These are phyloP conservation scores for Petunia hybrid DNA, from an alignment of 305 asterid species.

Conservation along the genomic window DNA sequence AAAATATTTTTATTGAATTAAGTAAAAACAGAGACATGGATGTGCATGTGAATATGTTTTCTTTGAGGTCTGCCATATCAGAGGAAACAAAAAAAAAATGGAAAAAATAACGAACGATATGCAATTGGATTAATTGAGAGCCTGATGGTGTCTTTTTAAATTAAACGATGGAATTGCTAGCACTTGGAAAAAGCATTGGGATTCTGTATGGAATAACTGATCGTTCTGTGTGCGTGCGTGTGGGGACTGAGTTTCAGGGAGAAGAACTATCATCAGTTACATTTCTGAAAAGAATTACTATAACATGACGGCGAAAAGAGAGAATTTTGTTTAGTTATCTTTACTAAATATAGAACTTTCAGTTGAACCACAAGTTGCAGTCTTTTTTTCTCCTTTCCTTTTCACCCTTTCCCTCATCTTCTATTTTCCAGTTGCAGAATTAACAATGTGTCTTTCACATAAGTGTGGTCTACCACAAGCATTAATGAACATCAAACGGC, in stretches of 20 bases:
- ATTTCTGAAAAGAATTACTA: background rate
- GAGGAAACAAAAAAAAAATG: background rate
- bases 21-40: background rate
- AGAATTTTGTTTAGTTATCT: background rate
- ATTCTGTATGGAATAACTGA: background rate
- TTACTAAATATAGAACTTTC: conserved; percentile 34
- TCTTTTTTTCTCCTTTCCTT: background rate
- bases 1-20: background rate
- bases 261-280: background rate
- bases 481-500: no score
- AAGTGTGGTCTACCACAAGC: background rate
- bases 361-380: conserved; percentile 23
- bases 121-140: background rate
- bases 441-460: background rate
- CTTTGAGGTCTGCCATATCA: conserved; percentile 3
- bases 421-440: background rate
- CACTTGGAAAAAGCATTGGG: background rate
- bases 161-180: background rate
- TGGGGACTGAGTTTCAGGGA: background rate
- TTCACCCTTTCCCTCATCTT: no score
- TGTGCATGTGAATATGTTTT: conserved; percentile 16
- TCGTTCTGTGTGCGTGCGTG: background rate
- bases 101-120: background rate
- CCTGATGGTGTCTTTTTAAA: background rate
- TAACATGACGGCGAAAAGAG: background rate